Percentiles rank a stretch among this genome's conserved stretches.
phyloP scores from a whole-genome alignment of 768 basidiomycete genomes.

The Termitomyces sp. region DNA sequence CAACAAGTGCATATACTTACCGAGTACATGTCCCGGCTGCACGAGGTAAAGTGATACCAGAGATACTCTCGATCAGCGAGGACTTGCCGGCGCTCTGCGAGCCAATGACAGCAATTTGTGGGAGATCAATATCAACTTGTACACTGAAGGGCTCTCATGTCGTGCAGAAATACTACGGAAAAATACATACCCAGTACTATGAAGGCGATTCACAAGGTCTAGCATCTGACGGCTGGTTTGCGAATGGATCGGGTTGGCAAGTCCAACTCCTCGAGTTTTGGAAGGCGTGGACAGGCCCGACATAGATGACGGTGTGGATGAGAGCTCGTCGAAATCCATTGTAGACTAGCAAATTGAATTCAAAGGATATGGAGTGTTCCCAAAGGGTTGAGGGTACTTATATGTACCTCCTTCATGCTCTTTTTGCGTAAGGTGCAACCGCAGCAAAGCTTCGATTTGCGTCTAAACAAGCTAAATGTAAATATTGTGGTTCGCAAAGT shows the following conservation, averaged over 20 bases:
- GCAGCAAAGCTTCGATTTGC: not conserved
- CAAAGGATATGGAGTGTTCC: not conserved
- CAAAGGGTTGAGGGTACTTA: not conserved
- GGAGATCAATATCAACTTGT: conserved; percentile 65
- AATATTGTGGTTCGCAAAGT: too few relatives aligned
- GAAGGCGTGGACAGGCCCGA: not conserved
- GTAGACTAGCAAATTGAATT: not conserved
- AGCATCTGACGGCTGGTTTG: conserved; percentile 41
- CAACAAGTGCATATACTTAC: conserved; percentile 23
- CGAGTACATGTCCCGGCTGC: conserved; percentile 75
- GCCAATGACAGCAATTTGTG: conserved; percentile 70
- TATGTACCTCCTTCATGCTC: not conserved
- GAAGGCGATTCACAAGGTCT: conserved; percentile 48
- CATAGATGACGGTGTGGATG: not conserved
- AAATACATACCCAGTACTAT: conserved; percentile 44
- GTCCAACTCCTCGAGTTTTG: conserved; percentile 33
- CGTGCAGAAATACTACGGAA: not conserved
- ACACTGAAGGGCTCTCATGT: conserved; percentile 35
- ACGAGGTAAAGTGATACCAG: conserved; percentile 64
- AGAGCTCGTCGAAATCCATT: not conserved
- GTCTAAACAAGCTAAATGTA: too few relatives aligned
- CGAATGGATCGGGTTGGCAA: conserved; percentile 34
- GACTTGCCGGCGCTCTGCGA: conserved; percentile 74
- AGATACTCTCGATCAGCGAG: conserved; percentile 73
- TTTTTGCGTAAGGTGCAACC: not conserved